These are phyloP conservation scores for Kalmusia sp. DNA, from an alignment of 2,329 filamentous ascomycete genomes.

Conservation along the genomic window DNA sequence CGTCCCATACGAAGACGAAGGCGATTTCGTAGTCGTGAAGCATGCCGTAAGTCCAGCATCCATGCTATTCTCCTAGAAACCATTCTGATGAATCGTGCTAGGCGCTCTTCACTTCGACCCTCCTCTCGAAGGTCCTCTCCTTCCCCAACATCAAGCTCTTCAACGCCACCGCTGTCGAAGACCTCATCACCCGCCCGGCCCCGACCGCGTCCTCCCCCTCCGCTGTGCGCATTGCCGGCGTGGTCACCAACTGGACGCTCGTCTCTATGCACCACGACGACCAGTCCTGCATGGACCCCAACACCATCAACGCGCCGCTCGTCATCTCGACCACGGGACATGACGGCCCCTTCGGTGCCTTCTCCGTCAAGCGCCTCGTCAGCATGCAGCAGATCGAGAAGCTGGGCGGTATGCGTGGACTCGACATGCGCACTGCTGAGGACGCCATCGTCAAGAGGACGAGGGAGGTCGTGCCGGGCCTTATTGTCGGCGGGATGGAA, in stretches of 20 bases:
- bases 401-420: slow-evolving; percentile 88
- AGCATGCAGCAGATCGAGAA: slow-evolving; percentile 84
- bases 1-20: slow-evolving; percentile 87
- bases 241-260: slow-evolving; percentile 96
- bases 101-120: slow-evolving; percentile 86
- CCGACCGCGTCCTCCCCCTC: slow-evolving; percentile 51
- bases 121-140: slow-evolving; percentile 80
- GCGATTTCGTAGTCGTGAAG: slow-evolving; percentile 89
- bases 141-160: slow-evolving; percentile 96
- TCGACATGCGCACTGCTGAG: slow-evolving; percentile 91
- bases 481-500: slow-evolving; percentile 96
- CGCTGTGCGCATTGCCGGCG: slow-evolving; percentile 77
- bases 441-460: slow-evolving; percentile 94
- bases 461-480: slow-evolving; percentile 82
- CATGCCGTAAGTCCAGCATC: slow-evolving; percentile 63
- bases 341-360: slow-evolving; percentile 89
- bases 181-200: slow-evolving; percentile 80
- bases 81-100: slow-evolving; percentile 6
- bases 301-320: slow-evolving; percentile 92
- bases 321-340: slow-evolving; percentile 91
- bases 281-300: slow-evolving; percentile 95
- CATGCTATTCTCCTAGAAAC: background rate
- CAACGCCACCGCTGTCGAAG: slow-evolving; percentile 92
- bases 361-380: slow-evolving; percentile 88
- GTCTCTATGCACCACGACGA: slow-evolving; percentile 77